phyloP scores from a whole-genome alignment of 176 grass and related monocot genomes.

The Eragrostis curvula region DNA sequence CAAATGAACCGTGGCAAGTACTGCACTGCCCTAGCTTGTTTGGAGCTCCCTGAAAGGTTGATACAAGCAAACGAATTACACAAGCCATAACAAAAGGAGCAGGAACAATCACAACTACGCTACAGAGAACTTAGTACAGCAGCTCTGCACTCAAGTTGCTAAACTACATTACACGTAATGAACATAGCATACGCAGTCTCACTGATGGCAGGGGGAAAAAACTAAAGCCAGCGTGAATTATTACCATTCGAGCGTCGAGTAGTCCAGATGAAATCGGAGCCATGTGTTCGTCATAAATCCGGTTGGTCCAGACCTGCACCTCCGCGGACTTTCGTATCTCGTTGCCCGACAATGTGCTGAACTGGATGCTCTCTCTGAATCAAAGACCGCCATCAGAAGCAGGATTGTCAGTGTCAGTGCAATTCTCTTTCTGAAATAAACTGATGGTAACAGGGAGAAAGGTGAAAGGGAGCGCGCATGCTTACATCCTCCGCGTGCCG shows the following conservation, averaged over 20 bases:
- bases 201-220: not conserved
- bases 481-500: constrained; percentile 70
- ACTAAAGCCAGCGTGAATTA: not conserved
- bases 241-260: constrained; percentile 83
- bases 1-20: constrained; percentile 80
- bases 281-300: constrained; percentile 52
- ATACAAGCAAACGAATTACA: constrained; percentile 28
- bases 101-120: not conserved
- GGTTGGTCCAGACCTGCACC: constrained; percentile 76
- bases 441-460: not conserved
- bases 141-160: too few species aligned
- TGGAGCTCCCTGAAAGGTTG: constrained; percentile 67
- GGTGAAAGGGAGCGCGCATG: not conserved
- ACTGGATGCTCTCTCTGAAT: constrained; percentile 86
- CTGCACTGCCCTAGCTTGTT: constrained; percentile 61
- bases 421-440: not conserved
- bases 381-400: not conserved
- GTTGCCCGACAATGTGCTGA: constrained; percentile 69
- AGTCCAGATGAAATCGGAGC: constrained; percentile 60
- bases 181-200: not conserved
- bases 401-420: not conserved
- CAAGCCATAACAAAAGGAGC: not conserved
- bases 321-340: constrained; percentile 71
- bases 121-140: not conserved
- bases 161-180: not conserved